These are phyloP conservation scores for Debaryomyces castellii DNA, from an alignment of 805 yeast species.

Conservation along the genomic window DNA sequence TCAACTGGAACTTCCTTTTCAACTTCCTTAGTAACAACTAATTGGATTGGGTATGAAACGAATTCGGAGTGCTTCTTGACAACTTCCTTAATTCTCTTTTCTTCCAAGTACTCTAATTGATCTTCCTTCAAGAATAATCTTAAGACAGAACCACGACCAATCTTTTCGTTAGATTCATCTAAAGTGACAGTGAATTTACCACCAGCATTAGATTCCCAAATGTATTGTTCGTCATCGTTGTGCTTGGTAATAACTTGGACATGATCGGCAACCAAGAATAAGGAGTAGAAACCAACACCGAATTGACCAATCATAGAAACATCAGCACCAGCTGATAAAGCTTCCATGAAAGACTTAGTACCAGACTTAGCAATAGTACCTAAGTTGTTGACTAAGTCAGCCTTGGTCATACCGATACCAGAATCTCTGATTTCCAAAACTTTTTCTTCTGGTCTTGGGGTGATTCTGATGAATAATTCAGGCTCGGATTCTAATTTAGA, in stretches of 20 bases:
- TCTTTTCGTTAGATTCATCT: conserved; percentile 81
- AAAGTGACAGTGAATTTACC: conserved; percentile 96
- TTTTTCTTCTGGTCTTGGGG: conserved; percentile 93
- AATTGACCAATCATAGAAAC: conserved; percentile 99
- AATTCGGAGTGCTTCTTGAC: conserved; percentile 99
- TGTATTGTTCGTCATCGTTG: conserved; percentile 98
- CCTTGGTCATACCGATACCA: conserved; percentile 99
- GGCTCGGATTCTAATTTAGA: conserved; percentile 91
- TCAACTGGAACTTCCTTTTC: conserved; percentile 95
- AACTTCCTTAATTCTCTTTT: conserved; percentile 98
- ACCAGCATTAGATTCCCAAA: conserved; percentile 99
- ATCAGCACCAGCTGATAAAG: conserved; percentile 98
- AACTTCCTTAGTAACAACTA: conserved; percentile 96
- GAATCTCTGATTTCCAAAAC: conserved; percentile 97
- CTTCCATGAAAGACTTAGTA: conserved; percentile 99
- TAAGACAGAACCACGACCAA: conserved; percentile 92
- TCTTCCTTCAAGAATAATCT: conserved; percentile 98
- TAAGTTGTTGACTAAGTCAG: conserved; percentile 96
- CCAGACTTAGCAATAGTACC: conserved; percentile 99
- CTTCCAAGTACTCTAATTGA: conserved; percentile 98
- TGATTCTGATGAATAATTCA: conserved; percentile 93
- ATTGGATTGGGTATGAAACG: conserved; percentile 98
- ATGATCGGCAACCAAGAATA: conserved; percentile 97
- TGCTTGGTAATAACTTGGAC: conserved; percentile 98
- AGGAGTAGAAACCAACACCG: conserved; percentile 99